Evolutionary conservation across 2,329 filamentous ascomycete genomes (phyloP).

Genomic region (Basipetospora sp.): DNA sequence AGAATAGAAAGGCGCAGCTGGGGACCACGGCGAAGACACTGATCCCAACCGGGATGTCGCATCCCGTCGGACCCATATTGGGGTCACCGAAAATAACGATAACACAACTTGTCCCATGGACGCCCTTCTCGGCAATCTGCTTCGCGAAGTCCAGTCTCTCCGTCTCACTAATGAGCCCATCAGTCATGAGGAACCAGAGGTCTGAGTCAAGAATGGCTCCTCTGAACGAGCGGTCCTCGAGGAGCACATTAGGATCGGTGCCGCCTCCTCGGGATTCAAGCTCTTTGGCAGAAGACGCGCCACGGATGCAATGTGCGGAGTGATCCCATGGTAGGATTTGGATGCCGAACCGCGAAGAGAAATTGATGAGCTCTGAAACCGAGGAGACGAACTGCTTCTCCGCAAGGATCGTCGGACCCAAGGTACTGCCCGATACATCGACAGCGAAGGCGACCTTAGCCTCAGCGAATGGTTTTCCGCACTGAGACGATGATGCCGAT

Average conservation of each 20-base stretch:
- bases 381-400: not conserved
- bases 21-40: constrained; percentile 11
- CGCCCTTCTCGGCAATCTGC: constrained; percentile 6
- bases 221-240: not conserved
- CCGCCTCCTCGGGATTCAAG: not conserved
- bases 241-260: not conserved
- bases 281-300: not conserved
- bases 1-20: constrained; percentile 11
- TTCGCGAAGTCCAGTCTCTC: constrained; percentile 8
- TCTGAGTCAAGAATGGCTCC: constrained; percentile 1
- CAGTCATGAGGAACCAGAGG: constrained; percentile 14
- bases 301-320: not conserved
- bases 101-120: constrained; percentile 12
- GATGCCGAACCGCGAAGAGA: not conserved
- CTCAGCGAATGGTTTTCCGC: not conserved
- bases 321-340: not conserved
- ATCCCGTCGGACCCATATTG: not conserved
- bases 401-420: not conserved
- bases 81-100: constrained; percentile 10
- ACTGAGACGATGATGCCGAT: not conserved
- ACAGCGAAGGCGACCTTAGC: constrained; percentile 1
- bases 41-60: constrained; percentile 12
- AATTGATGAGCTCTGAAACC: not conserved
- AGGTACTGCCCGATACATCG: not conserved
- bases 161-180: constrained; percentile 8